Base-by-base conservation (phyloP, 2,329 filamentous ascomycete species). In the Cytospora chrysosperma region DNA sequence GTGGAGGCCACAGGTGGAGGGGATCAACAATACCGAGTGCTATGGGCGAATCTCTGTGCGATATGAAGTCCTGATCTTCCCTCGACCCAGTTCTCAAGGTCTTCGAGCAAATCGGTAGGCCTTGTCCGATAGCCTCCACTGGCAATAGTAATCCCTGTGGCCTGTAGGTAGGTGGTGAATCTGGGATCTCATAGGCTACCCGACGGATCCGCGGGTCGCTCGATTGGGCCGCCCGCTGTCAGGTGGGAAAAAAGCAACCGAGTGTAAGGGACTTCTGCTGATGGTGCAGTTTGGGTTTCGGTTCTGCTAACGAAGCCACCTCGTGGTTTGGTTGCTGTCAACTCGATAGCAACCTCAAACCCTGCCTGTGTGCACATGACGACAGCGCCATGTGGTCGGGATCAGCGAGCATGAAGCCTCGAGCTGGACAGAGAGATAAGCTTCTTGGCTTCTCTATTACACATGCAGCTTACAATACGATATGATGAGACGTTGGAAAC, bases 161-260 rank as follows among this genome's bases (percentile, higher is more conserved):
- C n/a, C n/a, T n/a, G n/a, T n/a, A n/a, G n/a, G n/a, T n/a, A 63
- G 59, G 59, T 53, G 64, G 61, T 24, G 40, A 32, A 47, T 43
- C 32, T 51, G 56, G 40, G 34, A 60, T 53, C 64, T 60, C 52
- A 65, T 65, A 65, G 64, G 64, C 61, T 30, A 50, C 34, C 32
- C 30, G 24, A 47, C 55, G 64, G 57, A 27, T 32, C 51, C 61
- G 54, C 61, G 61, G 64, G 55, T 60, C 60, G 56, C 56, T 43
- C 64, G 43, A 54, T 60, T 56, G n/a, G 56, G 62, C 32, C 21
- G 55, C 40, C 57, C 58, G 57, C 58, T 61, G 57, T 64, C 57
- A 61, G 57, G 60, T 21, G 40, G n/a, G n/a, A 52, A 49, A 19
- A 62, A 28, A 55, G 58, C 40, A 50, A 50, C 40, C 26, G 24